These are phyloP conservation scores for Malassezia globosa DNA, from an alignment of 1,284 basidiomycete species.

Conservation along the genomic window DNA sequence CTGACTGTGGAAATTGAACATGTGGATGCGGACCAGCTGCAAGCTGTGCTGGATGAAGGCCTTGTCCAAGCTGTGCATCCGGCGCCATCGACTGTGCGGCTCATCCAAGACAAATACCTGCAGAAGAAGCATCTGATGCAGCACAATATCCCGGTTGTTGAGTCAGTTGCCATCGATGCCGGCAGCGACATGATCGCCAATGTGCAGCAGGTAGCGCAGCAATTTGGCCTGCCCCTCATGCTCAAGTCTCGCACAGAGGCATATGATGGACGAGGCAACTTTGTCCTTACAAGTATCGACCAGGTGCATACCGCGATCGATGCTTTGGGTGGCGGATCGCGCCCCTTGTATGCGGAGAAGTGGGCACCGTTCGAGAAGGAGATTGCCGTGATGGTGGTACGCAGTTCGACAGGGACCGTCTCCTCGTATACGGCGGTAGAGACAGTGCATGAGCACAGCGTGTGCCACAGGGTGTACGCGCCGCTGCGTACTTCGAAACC, in stretches of 20 bases:
- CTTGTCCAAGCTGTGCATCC: constrained; percentile 61
- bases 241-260: constrained; percentile 87
- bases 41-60: constrained; percentile 38
- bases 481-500: constrained; percentile 53
- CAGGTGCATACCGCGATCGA: constrained; percentile 58
- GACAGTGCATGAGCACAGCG: constrained; percentile 86
- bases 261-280: constrained; percentile 94
- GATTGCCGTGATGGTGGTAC: constrained; percentile 94
- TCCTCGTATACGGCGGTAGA: constrained; percentile 83
- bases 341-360: constrained; percentile 74
- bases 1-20: constrained; percentile 97
- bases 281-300: constrained; percentile 56
- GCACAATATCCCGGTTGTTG: constrained; percentile 57
- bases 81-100: constrained; percentile 66
- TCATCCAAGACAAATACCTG: constrained; percentile 88
- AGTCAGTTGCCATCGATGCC: constrained; percentile 51
- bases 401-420: constrained; percentile 58
- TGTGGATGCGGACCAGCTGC: constrained; percentile 69
- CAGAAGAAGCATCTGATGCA: constrained; percentile 63
- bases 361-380: constrained; percentile 84
- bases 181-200: background rate
- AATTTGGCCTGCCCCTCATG: constrained; percentile 81
- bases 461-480: constrained; percentile 84
- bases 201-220: constrained; percentile 24
- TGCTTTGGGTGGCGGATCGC: constrained; percentile 43